These are phyloP conservation scores for Xylaria sp. DNA, from an alignment of 2,329 filamentous ascomycete genomes.

Conservation along the genomic window DNA sequence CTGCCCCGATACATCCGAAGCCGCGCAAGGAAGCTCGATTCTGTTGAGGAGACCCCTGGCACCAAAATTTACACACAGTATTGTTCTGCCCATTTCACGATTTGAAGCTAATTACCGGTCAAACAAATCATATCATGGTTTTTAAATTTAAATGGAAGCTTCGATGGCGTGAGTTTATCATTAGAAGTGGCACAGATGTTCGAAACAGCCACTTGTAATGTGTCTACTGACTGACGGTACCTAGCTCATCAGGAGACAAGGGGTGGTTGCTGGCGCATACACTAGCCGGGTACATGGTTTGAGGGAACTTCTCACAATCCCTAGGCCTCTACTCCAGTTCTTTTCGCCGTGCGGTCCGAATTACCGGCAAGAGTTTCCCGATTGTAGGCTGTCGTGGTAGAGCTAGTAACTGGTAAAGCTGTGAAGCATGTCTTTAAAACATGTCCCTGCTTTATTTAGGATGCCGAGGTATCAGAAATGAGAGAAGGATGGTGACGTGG, in stretches of 20 bases:
- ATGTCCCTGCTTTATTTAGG: background rate
- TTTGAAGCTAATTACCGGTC: no score
- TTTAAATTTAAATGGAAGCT: background rate
- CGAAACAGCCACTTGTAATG: background rate
- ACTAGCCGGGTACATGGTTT: background rate
- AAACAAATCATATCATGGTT: no score
- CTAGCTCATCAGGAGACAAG: background rate
- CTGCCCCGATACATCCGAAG: no score
- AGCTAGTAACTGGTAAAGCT: background rate
- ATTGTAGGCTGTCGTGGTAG: constrained; percentile 7
- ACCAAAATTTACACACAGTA: no score
- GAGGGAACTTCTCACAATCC: background rate
- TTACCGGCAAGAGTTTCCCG: constrained; percentile 2
- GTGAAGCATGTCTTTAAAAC: background rate
- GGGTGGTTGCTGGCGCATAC: background rate
- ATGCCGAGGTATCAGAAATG: background rate
- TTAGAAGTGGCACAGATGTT: background rate
- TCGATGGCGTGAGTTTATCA: background rate
- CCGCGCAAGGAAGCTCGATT: no score
- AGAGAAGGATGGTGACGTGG: background rate
- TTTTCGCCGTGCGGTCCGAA: constrained; percentile 13
- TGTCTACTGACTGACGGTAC: background rate
- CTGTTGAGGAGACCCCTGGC: no score
- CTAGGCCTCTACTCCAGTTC: background rate
- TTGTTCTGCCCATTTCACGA: no score